These are phyloP conservation scores for Hibiscus syriacus DNA, from an alignment of 345 rosid genomes.

Conservation along the genomic window DNA sequence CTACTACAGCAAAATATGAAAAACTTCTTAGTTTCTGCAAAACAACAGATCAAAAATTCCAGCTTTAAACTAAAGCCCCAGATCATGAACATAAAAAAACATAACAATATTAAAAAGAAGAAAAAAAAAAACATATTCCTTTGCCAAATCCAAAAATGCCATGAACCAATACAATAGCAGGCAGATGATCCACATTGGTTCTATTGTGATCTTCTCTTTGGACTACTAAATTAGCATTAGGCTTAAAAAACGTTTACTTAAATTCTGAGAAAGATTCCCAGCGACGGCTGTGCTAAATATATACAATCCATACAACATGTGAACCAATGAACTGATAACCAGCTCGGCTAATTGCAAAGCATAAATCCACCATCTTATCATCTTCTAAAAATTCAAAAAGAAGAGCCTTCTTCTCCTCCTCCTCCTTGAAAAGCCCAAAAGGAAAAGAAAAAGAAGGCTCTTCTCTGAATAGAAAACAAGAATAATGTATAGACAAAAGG, in stretches of 20 bases:
- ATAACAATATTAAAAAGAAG: background rate
- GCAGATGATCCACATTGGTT: constrained; percentile 31
- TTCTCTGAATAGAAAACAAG: background rate
- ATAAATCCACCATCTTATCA: constrained; percentile 59
- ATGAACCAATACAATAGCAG: constrained; percentile 92
- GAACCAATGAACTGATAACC: constrained; percentile 65
- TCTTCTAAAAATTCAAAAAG: constrained; percentile 14
- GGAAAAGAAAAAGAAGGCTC: constrained; percentile 17
- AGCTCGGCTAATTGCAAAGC: constrained; percentile 73
- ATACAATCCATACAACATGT: constrained; percentile 70
- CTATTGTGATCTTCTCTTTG: constrained; percentile 25
- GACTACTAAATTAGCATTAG: constrained; percentile 31
- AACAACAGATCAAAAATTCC: constrained; percentile 3
- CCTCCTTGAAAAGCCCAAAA: constrained; percentile 1
- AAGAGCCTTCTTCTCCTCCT: constrained; percentile 30
- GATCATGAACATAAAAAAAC: background rate
- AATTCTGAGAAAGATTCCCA: constrained; percentile 60
- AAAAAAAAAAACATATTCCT: constrained; percentile 49
- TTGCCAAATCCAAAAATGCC: constrained; percentile 99
- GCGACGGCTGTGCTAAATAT: constrained; percentile 87
- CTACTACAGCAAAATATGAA: constrained; percentile 98
- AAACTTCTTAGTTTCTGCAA: constrained; percentile 73
- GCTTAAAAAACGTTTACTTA: constrained; percentile 48
- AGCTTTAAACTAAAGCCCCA: constrained; percentile 1
- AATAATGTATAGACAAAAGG: background rate